These are phyloP conservation scores for Clavulina sp. DNA, from an alignment of 768 basidiomycete species.

Conservation along the genomic window DNA sequence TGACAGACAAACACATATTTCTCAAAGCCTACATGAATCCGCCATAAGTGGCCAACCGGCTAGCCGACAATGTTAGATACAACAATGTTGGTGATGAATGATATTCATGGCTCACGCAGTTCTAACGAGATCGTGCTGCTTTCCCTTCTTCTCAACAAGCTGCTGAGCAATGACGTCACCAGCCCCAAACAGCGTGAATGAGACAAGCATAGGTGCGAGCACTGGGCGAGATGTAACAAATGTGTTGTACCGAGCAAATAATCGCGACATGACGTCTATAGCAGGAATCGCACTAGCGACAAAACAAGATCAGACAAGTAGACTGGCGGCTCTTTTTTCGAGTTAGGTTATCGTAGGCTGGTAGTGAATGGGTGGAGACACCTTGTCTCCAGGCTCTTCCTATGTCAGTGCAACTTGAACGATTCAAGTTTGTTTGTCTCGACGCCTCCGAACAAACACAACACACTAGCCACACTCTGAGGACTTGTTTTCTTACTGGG, in stretches of 20 bases:
- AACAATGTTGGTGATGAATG: background rate
- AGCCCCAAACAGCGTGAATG: constrained; percentile 35
- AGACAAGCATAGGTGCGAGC: constrained; percentile 22
- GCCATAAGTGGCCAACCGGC: constrained; percentile 7
- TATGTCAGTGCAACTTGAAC: too few species aligned
- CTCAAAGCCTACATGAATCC: constrained; percentile 3
- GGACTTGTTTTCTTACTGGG: too few species aligned
- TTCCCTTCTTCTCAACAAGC: constrained; percentile 52
- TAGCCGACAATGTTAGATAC: background rate
- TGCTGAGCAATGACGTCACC: constrained; percentile 82
- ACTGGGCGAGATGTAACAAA: constrained; percentile 44
- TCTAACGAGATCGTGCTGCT: constrained; percentile 37
- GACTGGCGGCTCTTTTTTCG: too few species aligned
- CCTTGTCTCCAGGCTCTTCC: too few species aligned
- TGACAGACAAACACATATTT: background rate
- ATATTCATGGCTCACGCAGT: constrained; percentile 8
- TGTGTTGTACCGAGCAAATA: constrained; percentile 28
- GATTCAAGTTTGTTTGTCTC: too few species aligned
- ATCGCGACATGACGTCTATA: constrained; percentile 15
- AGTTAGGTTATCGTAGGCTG: too few species aligned
- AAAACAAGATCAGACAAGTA: too few species aligned
- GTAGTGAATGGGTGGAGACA: too few species aligned
- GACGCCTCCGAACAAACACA: too few species aligned
- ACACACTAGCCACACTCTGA: too few species aligned
- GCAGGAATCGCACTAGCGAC: too few species aligned